Percentiles rank a stretch among this genome's conserved stretches.
These are phyloP conservation scores for Penicillium sp. DNA, from an alignment of 2,329 filamentous ascomycete species.

Conservation along the genomic window DNA sequence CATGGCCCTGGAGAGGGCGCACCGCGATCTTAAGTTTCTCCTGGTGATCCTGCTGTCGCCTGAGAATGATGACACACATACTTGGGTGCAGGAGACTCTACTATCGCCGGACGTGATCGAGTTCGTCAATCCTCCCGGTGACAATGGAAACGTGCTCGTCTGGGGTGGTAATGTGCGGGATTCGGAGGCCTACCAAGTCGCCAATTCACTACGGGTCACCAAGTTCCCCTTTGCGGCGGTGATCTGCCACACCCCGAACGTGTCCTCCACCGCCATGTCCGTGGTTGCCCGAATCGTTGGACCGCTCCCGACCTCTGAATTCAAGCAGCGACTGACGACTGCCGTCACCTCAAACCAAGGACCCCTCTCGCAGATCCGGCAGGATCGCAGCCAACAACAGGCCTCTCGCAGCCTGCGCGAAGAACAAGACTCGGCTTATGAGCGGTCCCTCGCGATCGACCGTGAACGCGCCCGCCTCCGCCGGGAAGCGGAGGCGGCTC, in stretches of 20 bases:
- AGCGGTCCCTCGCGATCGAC: constrained; percentile 86
- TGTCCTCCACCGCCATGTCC: constrained; percentile 87
- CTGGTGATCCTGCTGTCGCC: constrained; percentile 87
- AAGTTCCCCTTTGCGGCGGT: constrained; percentile 91
- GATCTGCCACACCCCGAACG: constrained; percentile 84
- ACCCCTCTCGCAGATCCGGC: constrained; percentile 75
- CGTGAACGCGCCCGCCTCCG: constrained; percentile 79
- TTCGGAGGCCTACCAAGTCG: constrained; percentile 91
- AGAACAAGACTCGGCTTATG: constrained; percentile 92
- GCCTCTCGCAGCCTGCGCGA: constrained; percentile 80
- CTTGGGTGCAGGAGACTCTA: constrained; percentile 82
- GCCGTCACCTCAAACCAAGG: constrained; percentile 78
- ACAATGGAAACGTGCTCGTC: constrained; percentile 78
- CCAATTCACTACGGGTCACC: constrained; percentile 83
- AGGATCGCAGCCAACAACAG: constrained; percentile 78
- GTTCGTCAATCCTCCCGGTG: constrained; percentile 75
- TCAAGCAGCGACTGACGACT: constrained; percentile 74
- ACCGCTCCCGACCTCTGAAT: constrained; percentile 70
- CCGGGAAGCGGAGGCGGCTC: constrained; percentile 73
- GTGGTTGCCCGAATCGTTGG: constrained; percentile 81
- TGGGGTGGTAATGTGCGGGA: constrained; percentile 95
- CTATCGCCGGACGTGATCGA: constrained; percentile 74
- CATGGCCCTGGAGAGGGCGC: constrained; percentile 86
- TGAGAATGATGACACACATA: constrained; percentile 89
- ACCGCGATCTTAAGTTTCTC: constrained; percentile 88